Percentiles rank a stretch among this genome's conserved stretches.
phyloP scores from a whole-genome alignment of 208 protist genomes.

The Leishmania gerbilli region DNA sequence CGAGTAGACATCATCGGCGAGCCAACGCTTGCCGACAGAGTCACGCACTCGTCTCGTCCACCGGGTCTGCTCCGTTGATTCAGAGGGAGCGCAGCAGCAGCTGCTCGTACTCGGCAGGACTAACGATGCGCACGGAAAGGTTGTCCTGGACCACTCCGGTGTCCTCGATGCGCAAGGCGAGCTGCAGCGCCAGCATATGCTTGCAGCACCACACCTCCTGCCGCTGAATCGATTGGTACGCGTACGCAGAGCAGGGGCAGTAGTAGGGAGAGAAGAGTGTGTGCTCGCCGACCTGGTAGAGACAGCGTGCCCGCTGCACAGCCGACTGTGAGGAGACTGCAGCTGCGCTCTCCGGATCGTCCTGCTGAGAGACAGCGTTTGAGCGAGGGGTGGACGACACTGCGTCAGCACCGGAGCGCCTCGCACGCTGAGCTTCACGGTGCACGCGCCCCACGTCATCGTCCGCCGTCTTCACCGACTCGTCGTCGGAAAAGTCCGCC shows the following conservation, averaged over 20 bases:
- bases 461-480: not conserved
- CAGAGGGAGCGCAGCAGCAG: slow-evolving; percentile 22
- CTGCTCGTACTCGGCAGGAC: slow-evolving; percentile 25
- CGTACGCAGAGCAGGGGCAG: slow-evolving; percentile 83
- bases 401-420: not conserved
- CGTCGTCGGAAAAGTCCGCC: not conserved
- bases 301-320: slow-evolving; percentile 28
- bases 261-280: slow-evolving; percentile 74
- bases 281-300: slow-evolving; percentile 84
- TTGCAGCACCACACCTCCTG: slow-evolving; percentile 83
- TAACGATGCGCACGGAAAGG: slow-evolving; percentile 44
- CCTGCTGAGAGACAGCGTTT: not conserved
- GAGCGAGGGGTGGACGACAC: not conserved
- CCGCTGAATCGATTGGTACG: slow-evolving; percentile 70
- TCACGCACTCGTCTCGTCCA: not conserved
- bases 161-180: slow-evolving; percentile 60
- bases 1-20: not conserved
- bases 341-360: not conserved
- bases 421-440: not conserved
- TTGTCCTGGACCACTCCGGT: slow-evolving; percentile 54
- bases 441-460: not conserved
- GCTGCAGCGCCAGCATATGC: slow-evolving; percentile 78
- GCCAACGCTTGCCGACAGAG: not conserved
- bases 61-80: not conserved
- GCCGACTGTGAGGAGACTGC: not conserved